phyloP scores from a whole-genome alignment of 495 filamentous ascomycete species.

The Podospora tetraspora region DNA sequence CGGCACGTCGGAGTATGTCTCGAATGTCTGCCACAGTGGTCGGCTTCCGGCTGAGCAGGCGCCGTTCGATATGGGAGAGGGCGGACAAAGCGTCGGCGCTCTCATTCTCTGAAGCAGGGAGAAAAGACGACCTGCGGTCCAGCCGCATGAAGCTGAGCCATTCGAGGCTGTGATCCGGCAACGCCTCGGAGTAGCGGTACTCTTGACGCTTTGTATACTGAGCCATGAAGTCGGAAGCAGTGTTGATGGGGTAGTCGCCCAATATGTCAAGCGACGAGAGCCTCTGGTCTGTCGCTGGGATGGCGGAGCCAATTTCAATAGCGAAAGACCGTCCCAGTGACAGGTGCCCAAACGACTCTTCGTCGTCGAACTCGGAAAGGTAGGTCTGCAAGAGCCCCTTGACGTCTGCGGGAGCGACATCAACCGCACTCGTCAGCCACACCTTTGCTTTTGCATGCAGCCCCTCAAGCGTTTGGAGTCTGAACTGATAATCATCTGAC shows the following conservation, averaged over 20 bases:
- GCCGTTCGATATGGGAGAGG: constrained; percentile 60
- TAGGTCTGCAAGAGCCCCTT: constrained; percentile 94
- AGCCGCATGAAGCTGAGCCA: constrained; percentile 54
- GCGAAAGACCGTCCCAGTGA: constrained; percentile 94
- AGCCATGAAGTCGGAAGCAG: constrained; percentile 90
- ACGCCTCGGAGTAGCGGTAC: constrained; percentile 72
- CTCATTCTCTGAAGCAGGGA: constrained; percentile 40
- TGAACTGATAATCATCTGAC: constrained; percentile 79
- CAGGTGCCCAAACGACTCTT: constrained; percentile 79
- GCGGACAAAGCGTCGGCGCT: constrained; percentile 53
- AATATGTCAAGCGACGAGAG: constrained; percentile 70
- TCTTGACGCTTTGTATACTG: constrained; percentile 97
- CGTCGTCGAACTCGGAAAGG: constrained; percentile 86
- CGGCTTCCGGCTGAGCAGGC: constrained; percentile 57
- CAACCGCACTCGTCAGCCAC: constrained; percentile 76
- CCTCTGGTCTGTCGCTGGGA: constrained; percentile 83
- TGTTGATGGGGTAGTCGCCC: constrained; percentile 68
- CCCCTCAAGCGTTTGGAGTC: constrained; percentile 69
- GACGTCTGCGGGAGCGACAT: constrained; percentile 86
- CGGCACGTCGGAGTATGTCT: constrained; percentile 74
- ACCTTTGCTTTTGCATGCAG: constrained; percentile 68
- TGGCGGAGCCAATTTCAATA: constrained; percentile 80
- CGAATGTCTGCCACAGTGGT: constrained; percentile 71
- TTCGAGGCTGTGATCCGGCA: constrained; percentile 58
- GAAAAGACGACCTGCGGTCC: constrained; percentile 38